Conservation (phyloP, 2,329 filamentous ascomycete genomes). For the Elsinoe australis region DNA sequence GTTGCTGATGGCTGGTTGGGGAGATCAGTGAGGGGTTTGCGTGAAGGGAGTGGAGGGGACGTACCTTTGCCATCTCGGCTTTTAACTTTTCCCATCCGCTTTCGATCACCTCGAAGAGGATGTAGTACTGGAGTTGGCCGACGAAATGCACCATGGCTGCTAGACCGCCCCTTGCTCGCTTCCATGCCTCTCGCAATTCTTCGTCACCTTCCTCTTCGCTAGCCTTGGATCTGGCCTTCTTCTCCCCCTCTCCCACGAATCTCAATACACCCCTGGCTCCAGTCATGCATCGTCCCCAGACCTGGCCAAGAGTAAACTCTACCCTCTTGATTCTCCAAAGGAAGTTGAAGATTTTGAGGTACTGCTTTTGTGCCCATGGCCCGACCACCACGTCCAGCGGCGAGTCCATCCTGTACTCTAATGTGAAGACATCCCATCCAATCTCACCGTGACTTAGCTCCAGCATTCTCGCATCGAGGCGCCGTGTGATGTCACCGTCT, state of each 20-base stretch:
- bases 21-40: neutral
- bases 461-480: slow-evolving; percentile 95
- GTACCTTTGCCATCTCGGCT: slow-evolving; percentile 60
- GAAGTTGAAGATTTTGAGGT: slow-evolving; percentile 98
- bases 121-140: slow-evolving; percentile 95
- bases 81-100: slow-evolving; percentile 89
- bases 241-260: slow-evolving; percentile 52
- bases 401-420: slow-evolving; percentile 96
- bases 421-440: slow-evolving; percentile 97
- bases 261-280: slow-evolving; percentile 85
- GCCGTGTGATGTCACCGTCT: slow-evolving; percentile 78
- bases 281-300: slow-evolving; percentile 94
- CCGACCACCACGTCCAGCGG: slow-evolving; percentile 96
- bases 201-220: slow-evolving; percentile 45
- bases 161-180: slow-evolving; percentile 74
- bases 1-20: slow-evolving; percentile 62
- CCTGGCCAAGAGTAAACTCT: slow-evolving; percentile 83
- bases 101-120: slow-evolving; percentile 97
- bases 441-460: slow-evolving; percentile 95
- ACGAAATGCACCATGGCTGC: slow-evolving; percentile 99
- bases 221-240: neutral
- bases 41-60: neutral
- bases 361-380: slow-evolving; percentile 89
- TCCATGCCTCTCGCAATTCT: slow-evolving; percentile 57
- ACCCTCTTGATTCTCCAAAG: slow-evolving; percentile 97